These are phyloP conservation scores for Venturia aucupariae DNA, from an alignment of 2,329 filamentous ascomycete species.

Conservation along the genomic window DNA sequence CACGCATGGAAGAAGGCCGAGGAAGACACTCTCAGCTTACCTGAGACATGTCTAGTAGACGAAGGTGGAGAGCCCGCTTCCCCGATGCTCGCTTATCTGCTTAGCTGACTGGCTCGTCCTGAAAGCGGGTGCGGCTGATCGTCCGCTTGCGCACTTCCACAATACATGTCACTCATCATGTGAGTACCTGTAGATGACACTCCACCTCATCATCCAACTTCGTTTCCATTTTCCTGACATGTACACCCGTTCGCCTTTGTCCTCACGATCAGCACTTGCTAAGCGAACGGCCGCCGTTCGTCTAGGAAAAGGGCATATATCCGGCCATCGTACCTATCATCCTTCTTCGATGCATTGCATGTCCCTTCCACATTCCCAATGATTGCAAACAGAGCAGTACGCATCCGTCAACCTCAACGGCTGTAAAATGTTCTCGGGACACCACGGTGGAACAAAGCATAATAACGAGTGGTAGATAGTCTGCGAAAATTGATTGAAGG, in stretches of 20 bases:
- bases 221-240: background rate
- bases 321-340: slow-evolving; percentile 3
- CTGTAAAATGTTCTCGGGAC: no score
- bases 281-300: background rate
- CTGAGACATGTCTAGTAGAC: background rate
- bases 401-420: no score
- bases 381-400: no score
- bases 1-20: no score
- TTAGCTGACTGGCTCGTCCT: background rate
- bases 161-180: background rate
- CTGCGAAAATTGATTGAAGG: no score
- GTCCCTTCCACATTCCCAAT: background rate
- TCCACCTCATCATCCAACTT: background rate
- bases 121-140: background rate
- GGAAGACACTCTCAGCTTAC: background rate
- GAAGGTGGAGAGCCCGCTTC: background rate
- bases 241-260: background rate
- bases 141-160: background rate
- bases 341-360: background rate
- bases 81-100: background rate
- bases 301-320: background rate
- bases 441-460: no score
- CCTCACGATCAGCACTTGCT: background rate
- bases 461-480: no score
- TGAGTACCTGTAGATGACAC: background rate